Base-by-base conservation (phyloP, 306 rosid species). In the Vachellia collinsii region DNA sequence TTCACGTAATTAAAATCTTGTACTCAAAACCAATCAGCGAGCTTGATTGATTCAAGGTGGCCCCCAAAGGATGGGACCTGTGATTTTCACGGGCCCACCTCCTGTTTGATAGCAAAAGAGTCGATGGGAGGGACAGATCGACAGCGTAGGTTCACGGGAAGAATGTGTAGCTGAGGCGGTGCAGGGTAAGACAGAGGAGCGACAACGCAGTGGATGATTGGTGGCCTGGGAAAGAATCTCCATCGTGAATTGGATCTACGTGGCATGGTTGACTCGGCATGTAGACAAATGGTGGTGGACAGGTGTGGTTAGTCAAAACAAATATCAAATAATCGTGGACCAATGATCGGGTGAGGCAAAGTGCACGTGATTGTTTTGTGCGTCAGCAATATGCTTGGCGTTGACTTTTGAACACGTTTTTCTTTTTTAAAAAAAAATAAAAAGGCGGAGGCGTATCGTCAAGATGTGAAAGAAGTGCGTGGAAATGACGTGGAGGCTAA, bases 291-390 rank as follows among this genome's bases (percentile, higher is more conserved):
- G 23, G 61, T 6, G 20, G 43, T 0, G 44, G 47, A 66, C 43
- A 14, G 25, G 0, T 38, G 25, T 38, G 41, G 19, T 42, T n/a
- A n/a, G 19, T 69, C 53, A 43, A 43, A 69, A 69, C 17, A 20
- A 69, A 43, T 20, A 4, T 43, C 8, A n/a, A 42, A 17, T 17
- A 68, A 10, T 14, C 9, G 73, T 42, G 5, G 1, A 19, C 51
- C 19, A 42, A n/a, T 42, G 5, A 41, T 42, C 19, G 5, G 53
- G 2, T 11, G 53, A 20, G 74, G 74, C 53, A 44, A 69, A 22
- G 34, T 11, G 53, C 74, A 69, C 74, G 74, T 69, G 74, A 69
- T 44, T 39, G 51, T 68, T 68, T 39, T 34, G 34, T 41, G 29
- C 10, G 25, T 66, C 47, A 17, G 43, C 74, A 5, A 25, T 17